Conservation (phyloP, 2,329 filamentous ascomycete genomes). For the Biscogniauxia marginata region DNA sequence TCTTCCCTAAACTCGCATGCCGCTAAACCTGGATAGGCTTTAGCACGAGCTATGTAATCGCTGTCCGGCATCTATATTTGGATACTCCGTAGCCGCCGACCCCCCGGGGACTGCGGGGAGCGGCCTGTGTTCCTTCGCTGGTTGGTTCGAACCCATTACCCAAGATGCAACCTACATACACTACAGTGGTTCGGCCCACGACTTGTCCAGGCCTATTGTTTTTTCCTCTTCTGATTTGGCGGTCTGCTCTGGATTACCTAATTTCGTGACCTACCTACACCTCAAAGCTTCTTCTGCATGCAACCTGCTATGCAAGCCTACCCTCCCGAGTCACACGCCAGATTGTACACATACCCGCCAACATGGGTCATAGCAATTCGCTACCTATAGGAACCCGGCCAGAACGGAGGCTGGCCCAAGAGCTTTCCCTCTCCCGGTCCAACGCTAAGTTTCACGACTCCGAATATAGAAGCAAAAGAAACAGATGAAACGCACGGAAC, state of each 20-base stretch:
- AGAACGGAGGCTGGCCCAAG: neutral
- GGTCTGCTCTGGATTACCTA: neutral
- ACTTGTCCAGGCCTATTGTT: too few relatives aligned
- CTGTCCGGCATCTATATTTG: neutral
- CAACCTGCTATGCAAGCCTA: neutral
- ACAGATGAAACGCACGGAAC: neutral
- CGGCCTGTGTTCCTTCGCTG: neutral
- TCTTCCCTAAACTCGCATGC: neutral
- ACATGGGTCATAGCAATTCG: too few relatives aligned
- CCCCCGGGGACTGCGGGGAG: neutral
- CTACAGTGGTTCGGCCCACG: too few relatives aligned
- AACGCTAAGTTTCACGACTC: constrained; percentile 18
- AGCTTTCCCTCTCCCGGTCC: constrained; percentile 9
- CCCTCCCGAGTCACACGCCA: neutral
- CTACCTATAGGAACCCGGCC: too few relatives aligned
- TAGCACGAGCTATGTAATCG: neutral
- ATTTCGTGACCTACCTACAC: neutral
- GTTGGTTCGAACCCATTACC: neutral
- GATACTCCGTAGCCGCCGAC: neutral
- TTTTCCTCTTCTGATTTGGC: neutral
- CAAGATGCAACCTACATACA: too few relatives aligned
- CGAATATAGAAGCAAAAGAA: constrained; percentile 18
- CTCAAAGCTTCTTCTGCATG: too few relatives aligned
- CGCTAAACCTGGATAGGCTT: neutral
- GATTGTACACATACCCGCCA: neutral